Conservation (phyloP, 2,329 filamentous ascomycete species). For the Magnaporthiopsis rhizophila region DNA sequence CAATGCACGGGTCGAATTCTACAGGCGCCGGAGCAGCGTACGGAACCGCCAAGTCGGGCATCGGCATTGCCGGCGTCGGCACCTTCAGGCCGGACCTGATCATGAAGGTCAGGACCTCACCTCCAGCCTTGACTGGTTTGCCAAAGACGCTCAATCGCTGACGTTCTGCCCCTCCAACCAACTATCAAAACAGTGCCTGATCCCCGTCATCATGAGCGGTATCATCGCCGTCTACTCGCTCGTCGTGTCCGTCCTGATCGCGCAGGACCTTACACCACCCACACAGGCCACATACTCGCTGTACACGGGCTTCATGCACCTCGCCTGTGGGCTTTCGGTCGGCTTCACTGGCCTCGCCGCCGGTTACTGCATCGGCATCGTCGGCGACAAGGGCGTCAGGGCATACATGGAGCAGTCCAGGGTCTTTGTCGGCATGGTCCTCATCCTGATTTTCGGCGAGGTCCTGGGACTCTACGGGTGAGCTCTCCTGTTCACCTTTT, state of each 20-base stretch:
- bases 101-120: slow-evolving; percentile 63
- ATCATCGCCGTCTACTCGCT: slow-evolving; percentile 98
- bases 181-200: slow-evolving; percentile 54
- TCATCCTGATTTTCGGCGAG: slow-evolving; percentile 98
- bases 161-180: background rate
- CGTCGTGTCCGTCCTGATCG: slow-evolving; percentile 93
- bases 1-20: slow-evolving; percentile 7
- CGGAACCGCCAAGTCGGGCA: slow-evolving; percentile 81
- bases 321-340: slow-evolving; percentile 83
- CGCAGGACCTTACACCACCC: slow-evolving; percentile 74
- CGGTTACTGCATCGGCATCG: slow-evolving; percentile 92
- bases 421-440: slow-evolving; percentile 96
- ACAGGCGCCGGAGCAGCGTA: slow-evolving; percentile 67
- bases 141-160: background rate
- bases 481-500: slow-evolving; percentile 21
- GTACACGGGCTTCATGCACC: slow-evolving; percentile 90
- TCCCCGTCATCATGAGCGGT: slow-evolving; percentile 95
- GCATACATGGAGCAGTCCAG: slow-evolving; percentile 94
- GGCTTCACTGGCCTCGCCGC: slow-evolving; percentile 88
- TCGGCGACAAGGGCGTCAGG: slow-evolving; percentile 88
- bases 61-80: slow-evolving; percentile 78
- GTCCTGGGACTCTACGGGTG: slow-evolving; percentile 95
- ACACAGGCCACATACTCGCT: slow-evolving; percentile 63
- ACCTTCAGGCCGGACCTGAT: slow-evolving; percentile 81
- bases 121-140: slow-evolving; percentile 3